phyloP scores from a whole-genome alignment of 176 grass and related monocot genomes.

The Triticum timopheevii region DNA sequence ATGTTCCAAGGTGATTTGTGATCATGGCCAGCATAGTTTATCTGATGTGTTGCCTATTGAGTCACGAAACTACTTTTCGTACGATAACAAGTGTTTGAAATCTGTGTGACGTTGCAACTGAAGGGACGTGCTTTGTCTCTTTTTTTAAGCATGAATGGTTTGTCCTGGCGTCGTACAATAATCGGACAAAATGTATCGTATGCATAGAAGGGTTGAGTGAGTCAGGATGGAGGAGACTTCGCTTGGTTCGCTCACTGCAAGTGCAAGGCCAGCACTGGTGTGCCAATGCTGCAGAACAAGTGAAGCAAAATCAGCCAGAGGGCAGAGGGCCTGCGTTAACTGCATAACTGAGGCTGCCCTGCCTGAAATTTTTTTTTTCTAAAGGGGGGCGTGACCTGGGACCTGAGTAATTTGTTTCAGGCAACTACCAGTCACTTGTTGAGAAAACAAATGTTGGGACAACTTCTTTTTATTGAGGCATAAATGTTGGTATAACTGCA shows the following conservation, averaged over 20 bases:
- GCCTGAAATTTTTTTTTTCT: background rate
- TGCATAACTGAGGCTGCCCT: background rate
- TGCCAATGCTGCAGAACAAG: slow-evolving; percentile 34
- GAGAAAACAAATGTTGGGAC: background rate
- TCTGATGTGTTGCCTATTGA: slow-evolving; percentile 32
- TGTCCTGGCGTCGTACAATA: no score
- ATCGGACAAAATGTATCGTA: no score
- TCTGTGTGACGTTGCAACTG: no score
- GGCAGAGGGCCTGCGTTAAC: background rate
- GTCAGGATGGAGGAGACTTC: slow-evolving; percentile 24
- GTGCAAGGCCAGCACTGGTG: slow-evolving; percentile 35
- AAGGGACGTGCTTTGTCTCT: no score
- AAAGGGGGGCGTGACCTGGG: background rate
- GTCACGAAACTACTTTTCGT: background rate
- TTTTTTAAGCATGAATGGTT: no score
- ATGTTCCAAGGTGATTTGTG: background rate
- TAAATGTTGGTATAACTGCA: no score
- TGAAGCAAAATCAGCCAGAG: background rate
- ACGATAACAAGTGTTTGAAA: no score
- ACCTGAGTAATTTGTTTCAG: background rate
- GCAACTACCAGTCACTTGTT: background rate
- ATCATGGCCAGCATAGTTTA: background rate
- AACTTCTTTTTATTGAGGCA: no score
- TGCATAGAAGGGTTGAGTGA: no score
- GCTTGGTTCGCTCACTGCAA: slow-evolving; percentile 42